These are phyloP conservation scores for Suhomyces terraborum DNA, from an alignment of 1,139 yeast species.

Conservation along the genomic window DNA sequence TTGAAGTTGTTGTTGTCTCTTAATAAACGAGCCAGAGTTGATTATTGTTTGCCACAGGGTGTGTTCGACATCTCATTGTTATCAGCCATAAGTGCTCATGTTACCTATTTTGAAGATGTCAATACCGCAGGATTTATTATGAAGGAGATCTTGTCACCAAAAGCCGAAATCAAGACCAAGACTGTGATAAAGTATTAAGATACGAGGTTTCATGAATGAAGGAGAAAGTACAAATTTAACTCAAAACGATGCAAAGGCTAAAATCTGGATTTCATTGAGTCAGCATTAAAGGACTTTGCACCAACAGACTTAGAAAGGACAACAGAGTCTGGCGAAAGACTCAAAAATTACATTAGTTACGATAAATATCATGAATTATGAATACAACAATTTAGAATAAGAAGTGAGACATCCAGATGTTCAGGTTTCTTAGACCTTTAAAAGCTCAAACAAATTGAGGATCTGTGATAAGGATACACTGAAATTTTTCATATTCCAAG, in stretches of 20 bases:
- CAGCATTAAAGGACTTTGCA: too few relatives aligned
- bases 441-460: too few relatives aligned
- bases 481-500: too few relatives aligned
- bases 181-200: constrained; percentile 27
- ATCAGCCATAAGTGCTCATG: constrained; percentile 83
- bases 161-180: constrained; percentile 24
- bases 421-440: too few relatives aligned
- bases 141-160: constrained; percentile 45
- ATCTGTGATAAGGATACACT: too few relatives aligned
- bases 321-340: too few relatives aligned
- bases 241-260: too few relatives aligned
- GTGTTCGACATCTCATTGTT: constrained; percentile 76
- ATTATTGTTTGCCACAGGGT: constrained; percentile 78
- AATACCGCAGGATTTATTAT: constrained; percentile 82
- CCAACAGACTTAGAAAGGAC: too few relatives aligned
- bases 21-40: constrained; percentile 76
- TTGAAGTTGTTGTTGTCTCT: constrained; percentile 41
- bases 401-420: too few relatives aligned
- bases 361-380: not conserved
- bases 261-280: too few relatives aligned
- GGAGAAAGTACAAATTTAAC: too few relatives aligned
- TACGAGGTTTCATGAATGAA: too few relatives aligned
- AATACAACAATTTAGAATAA: not conserved
- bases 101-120: constrained; percentile 83
- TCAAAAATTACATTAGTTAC: not conserved